Base-by-base conservation (phyloP, 2,329 filamentous ascomycete species). In the Pseudogymnoascus sp. region DNA sequence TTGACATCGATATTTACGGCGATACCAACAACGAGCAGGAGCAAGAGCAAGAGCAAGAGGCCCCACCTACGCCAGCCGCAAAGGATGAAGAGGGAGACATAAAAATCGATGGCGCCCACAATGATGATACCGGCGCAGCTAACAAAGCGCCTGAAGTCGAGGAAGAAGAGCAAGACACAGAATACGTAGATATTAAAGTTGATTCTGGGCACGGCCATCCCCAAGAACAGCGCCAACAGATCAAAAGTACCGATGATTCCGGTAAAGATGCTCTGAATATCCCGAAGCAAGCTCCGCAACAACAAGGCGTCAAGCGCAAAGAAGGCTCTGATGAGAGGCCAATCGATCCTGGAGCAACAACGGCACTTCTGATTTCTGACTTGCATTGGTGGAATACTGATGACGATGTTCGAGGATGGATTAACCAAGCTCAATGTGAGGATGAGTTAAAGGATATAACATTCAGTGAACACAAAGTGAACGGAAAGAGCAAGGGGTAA, bases 391-490 rank as follows among this genome's bases (percentile, higher is more conserved):
- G 93, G 93, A 92, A 87, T 30, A 96, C 89, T 2, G 94, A 99
- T 71, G 94, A 99, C 70, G 92, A 97, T 68, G 85, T 99, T 61
- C 88, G 94, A 60, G 89, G 88, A 58, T 97, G 92, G 90, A 81
- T 89, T 22, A 86, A 86, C 66, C 82, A 89, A 66, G 90, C 88
- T n/a, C 84, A 83, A 2, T 90, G 86, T 67, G 94, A 97, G 73
- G 82, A 87, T 50, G 90, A 96, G 70, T 77, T 97, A 16, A 92
- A 90, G 69, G 94, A 97, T 64, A 85, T 99, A 59, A 96, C 92
- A 0, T 99, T 97, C 74, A 97, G 91, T 70, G 94, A 99, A 74
- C 94, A 97, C 76, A 99, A 99, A 73, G 92, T 97, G 57, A 99
- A 99, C 68, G 94, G 94, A 68, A 99, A 99, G 78, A 96, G 91